Evolutionary conservation across 306 rosid genomes (phyloP), one percentile per base, ranked within the genome.

Genomic region (Corylus heterophylla): DNA sequence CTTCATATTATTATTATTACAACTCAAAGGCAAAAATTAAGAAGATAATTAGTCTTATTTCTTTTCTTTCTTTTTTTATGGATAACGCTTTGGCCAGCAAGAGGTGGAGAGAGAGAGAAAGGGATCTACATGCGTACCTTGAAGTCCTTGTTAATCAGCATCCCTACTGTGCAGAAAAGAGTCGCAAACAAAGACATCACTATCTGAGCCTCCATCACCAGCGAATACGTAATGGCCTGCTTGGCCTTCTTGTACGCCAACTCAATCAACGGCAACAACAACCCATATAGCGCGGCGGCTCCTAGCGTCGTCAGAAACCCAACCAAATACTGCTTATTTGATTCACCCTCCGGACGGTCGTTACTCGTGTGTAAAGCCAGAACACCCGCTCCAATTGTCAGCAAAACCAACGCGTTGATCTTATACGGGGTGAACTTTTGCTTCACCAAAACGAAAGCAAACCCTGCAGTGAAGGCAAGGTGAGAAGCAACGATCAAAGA

Each of bases 151-250:
- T 95, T 79, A 70, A 90, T 79, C 0, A 93, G 20, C 99, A 95
- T 93, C 12, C 99, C 99, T 10, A 91, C 27, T 1, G 80, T 56
- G 80, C 97, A 93, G 48, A 95, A 80, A 5, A 89, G 17, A 6
- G 97, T 90, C 20, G 97, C 99, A 68, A 83, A 89, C 71, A 91
- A 59, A 62, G 88, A 75, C 83, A 93, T 84, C 18, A 93, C 92
- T 50, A 88, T 17, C 87, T 95, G 99, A 86, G 87, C 80, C 92
- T 95, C 98, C 91, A 95, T 49, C n/a, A 95, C 94, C 29, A 93
- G 47, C 10, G 90, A 66, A 72, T 90, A 95, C 2, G 93, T 92
- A 0, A 95, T 16, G 16, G 11, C 13, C 70, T 89, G 99, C 80
- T 75, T 88, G 58, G 87, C 81, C 86, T 86, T 90, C 62, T 71